A percentile compares a stretch with the other conserved stretches of the same genome.
phyloP scores from a whole-genome alignment of 2,329 filamentous ascomycete genomes.

The Arthrinium phaeospermum region DNA sequence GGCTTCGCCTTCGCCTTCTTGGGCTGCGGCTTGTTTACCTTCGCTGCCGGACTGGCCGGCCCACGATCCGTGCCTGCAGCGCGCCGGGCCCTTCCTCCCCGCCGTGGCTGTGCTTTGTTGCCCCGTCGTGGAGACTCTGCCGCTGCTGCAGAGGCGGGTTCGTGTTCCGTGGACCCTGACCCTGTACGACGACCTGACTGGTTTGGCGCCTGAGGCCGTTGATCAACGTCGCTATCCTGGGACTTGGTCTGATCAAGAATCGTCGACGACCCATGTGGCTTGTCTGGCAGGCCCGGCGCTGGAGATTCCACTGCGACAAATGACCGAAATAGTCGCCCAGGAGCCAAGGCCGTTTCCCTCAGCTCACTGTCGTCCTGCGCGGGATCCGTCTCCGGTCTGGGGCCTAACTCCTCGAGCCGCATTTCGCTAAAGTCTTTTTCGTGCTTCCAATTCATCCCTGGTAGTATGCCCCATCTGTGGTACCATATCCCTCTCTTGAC shows the following conservation, averaged over 20 bases:
- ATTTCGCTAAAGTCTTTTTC: background rate
- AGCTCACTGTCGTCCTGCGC: background rate
- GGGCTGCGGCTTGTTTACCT: background rate
- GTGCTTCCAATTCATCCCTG: conserved; percentile 6
- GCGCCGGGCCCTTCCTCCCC: background rate
- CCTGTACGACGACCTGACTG: background rate
- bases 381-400: background rate
- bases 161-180: background rate
- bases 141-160: background rate
- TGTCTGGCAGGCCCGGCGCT: background rate
- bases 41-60: background rate
- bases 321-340: background rate
- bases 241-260: background rate
- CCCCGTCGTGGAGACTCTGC: background rate
- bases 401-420: background rate
- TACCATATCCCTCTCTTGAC: background rate
- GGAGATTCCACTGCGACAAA: background rate
- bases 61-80: background rate
- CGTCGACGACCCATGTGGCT: background rate
- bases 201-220: background rate
- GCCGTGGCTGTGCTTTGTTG: background rate
- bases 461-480: background rate
- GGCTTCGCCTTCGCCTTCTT: background rate
- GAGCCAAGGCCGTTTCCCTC: background rate
- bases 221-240: background rate